Conservation (phyloP, 2,329 filamentous ascomycete genomes). For the Penicillium glabrum region DNA sequence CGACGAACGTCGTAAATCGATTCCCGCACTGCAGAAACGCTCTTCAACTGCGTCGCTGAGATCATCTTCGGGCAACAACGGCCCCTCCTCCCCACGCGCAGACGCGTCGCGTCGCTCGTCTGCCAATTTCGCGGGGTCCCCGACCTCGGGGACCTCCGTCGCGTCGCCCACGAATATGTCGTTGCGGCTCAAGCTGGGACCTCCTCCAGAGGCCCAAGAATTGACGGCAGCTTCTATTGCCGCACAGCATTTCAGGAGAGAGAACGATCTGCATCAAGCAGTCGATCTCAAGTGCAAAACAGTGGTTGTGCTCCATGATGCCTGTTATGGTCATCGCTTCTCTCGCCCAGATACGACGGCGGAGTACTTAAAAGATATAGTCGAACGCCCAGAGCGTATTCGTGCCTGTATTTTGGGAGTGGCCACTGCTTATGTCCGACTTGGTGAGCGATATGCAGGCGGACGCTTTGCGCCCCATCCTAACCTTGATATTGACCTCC, state of each 20-base stretch:
- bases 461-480: conserved; percentile 69
- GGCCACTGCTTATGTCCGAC: conserved; percentile 83
- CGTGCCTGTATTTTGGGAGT: conserved; percentile 80
- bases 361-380: conserved; percentile 72
- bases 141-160: conserved; percentile 11
- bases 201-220: conserved; percentile 19
- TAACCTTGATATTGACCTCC: conserved; percentile 53
- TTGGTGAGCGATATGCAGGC: conserved; percentile 76
- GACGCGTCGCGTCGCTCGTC: conserved; percentile 38
- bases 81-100: conserved; percentile 29
- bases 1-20: conserved; percentile 38
- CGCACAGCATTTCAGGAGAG: conserved; percentile 66
- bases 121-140: conserved; percentile 28
- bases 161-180: conserved; percentile 27
- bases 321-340: conserved; percentile 91
- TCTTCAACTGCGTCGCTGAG: conserved; percentile 39
- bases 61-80: conserved; percentile 29
- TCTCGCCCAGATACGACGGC: conserved; percentile 78
- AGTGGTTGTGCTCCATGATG: conserved; percentile 84
- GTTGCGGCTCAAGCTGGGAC: conserved; percentile 23
- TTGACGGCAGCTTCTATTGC: conserved; percentile 61
- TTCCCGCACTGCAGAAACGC: conserved; percentile 39
- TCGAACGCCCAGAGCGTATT: conserved; percentile 89
- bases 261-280: conserved; percentile 64
- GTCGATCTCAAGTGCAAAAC: conserved; percentile 55